phyloP scores from a whole-genome alignment of 2,329 filamentous ascomycete species.

The Fusarium nematophilum region DNA sequence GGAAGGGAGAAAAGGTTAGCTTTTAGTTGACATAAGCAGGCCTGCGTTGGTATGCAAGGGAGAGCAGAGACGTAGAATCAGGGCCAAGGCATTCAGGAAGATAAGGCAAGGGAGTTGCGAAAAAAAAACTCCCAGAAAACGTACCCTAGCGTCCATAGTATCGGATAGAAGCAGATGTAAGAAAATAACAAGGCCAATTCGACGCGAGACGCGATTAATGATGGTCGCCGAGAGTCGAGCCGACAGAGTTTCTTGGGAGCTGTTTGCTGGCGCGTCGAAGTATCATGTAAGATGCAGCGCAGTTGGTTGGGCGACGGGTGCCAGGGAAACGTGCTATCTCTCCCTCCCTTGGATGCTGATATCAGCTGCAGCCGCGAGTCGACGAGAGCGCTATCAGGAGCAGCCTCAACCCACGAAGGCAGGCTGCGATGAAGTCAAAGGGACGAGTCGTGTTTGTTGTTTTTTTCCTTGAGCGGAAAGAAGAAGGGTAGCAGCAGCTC shows the following conservation, averaged over 20 bases:
- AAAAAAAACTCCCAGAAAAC: conserved; percentile 30
- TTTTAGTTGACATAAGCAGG: conserved; percentile 11
- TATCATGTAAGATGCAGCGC: conserved; percentile 35
- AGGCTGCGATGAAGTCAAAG: conserved; percentile 9
- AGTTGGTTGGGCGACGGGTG: conserved; percentile 21
- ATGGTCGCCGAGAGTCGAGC: conserved; percentile 18
- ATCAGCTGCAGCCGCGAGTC: conserved; percentile 21
- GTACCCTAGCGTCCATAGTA: conserved; percentile 52
- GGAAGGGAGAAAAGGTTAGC: conserved; percentile 31
- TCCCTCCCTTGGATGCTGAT: conserved; percentile 13
- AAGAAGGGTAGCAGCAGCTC: conserved; percentile 25
- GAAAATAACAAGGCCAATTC: conserved; percentile 23
- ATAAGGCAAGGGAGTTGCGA: conserved; percentile 14
- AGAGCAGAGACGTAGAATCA: conserved; percentile 16
- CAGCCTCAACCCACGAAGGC: background rate
- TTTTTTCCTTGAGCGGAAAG: conserved; percentile 25
- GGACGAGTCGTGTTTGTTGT: conserved; percentile 30
- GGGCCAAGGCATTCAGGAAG: background rate
- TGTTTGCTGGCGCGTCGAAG: conserved; percentile 27
- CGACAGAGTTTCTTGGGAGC: conserved; percentile 23
- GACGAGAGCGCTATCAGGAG: conserved; percentile 5
- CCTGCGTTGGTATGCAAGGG: conserved; percentile 30
- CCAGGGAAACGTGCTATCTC: conserved; percentile 8
- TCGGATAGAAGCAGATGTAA: conserved; percentile 29
- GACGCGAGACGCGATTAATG: conserved; percentile 37